These are phyloP conservation scores for Picochlorum sp. DNA, from an alignment of 139 green algal species.

Conservation along the genomic window DNA sequence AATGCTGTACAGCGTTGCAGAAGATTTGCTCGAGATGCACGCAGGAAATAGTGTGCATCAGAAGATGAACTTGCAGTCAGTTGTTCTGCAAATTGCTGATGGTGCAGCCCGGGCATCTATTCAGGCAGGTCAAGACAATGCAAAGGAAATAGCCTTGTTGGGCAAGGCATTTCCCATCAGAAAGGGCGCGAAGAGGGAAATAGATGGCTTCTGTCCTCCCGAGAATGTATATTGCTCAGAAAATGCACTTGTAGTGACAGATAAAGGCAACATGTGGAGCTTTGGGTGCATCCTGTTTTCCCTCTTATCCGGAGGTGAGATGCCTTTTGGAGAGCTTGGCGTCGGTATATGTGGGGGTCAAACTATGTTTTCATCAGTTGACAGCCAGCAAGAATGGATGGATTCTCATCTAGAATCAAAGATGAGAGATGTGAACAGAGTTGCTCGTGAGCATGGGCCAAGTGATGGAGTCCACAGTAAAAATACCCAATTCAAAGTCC, in stretches of 20 bases:
- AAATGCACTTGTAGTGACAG: conserved; percentile 11
- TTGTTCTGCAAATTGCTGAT: conserved; percentile 3
- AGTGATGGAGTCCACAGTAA: background rate
- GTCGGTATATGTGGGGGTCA: conserved; percentile 9
- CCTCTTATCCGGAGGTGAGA: conserved; percentile 21
- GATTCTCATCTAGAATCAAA: background rate
- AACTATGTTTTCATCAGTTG: conserved; percentile 11
- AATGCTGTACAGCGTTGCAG: conserved; percentile 14
- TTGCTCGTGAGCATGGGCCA: background rate
- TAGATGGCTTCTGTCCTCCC: conserved; percentile 15
- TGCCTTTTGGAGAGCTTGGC: conserved; percentile 30
- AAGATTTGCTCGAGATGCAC: conserved; percentile 20
- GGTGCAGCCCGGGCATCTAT: conserved; percentile 16
- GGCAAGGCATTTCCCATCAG: background rate
- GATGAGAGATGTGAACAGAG: background rate
- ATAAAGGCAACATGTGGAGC: conserved; percentile 27
- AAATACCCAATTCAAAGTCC: background rate
- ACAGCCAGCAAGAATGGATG: conserved; percentile 26
- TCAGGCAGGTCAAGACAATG: conserved; percentile 6
- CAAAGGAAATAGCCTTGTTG: background rate
- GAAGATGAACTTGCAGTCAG: conserved; percentile 21
- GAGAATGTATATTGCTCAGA: conserved; percentile 24
- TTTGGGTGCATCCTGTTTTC: conserved; percentile 29
- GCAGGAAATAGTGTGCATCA: conserved; percentile 20
- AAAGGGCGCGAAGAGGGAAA: background rate